A percentile compares a stretch with the other conserved stretches of the same genome.
phyloP scores from a whole-genome alignment of 345 rosid species.

The Abelmoschus esculentus region DNA sequence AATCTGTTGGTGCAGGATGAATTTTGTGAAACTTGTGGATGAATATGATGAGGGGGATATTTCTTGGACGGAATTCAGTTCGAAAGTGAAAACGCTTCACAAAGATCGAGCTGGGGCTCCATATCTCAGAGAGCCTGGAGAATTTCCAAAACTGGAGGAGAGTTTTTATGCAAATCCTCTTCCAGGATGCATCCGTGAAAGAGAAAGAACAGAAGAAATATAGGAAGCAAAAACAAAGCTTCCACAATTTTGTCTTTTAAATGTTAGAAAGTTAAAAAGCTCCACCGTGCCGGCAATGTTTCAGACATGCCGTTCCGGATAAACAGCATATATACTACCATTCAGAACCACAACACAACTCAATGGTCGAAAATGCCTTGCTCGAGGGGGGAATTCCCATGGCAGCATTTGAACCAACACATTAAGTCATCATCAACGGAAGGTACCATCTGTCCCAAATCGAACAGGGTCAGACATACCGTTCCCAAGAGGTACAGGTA shows the following conservation, averaged over 20 bases:
- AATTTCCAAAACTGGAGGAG: conserved; percentile 85
- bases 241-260: conserved; percentile 11
- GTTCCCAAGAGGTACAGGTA: conserved; percentile 8
- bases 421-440: not conserved
- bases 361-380: conserved; percentile 11
- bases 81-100: conserved; percentile 78
- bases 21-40: conserved; percentile 75
- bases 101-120: conserved; percentile 66
- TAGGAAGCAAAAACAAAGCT: conserved; percentile 15
- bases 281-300: not conserved
- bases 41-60: conserved; percentile 63
- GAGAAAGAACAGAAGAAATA: conserved; percentile 15
- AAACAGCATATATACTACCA: not conserved
- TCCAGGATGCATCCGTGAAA: conserved; percentile 82
- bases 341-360: not conserved
- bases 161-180: conserved; percentile 85
- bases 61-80: conserved; percentile 79
- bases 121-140: conserved; percentile 59
- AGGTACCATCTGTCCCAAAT: not conserved
- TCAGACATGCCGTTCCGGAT: not conserved
- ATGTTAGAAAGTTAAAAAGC: conserved; percentile 11
- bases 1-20: conserved; percentile 52
- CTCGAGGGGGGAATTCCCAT: not conserved
- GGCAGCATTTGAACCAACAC: not conserved
- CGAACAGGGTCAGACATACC: not conserved